Base-by-base conservation (phyloP, 179 eudicot genomes). In the Silene vulgaris region DNA sequence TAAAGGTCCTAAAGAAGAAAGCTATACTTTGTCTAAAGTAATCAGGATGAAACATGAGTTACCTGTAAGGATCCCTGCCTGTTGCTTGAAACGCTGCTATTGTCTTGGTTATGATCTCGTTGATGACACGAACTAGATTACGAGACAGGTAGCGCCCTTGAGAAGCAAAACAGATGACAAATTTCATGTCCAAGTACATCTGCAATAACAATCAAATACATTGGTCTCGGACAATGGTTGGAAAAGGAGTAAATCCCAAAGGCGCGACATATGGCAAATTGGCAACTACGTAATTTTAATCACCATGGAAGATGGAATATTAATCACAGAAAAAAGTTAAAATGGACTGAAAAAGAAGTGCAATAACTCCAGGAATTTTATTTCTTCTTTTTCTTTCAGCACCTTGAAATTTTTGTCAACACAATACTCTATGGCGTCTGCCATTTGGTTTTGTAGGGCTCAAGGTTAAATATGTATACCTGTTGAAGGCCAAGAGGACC, bases 131-230 rank as follows among this genome's bases (percentile, higher is more conserved):
- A 35, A 83, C 82, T 81, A 91, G 74, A 83, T 89, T 87, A 79
- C 98, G 89, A 71, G 98, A 91, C 67, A 88, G 66, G 83, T 88
- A 94, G 45, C 94, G 97, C 59, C 97, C 98, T 89, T 89, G 91
- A 37, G 96, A 90, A 75, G 98, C 91, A 80, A 94, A 94, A 84
- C 87, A 86, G 68, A 87, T 84, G 79, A 94, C 93, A 79, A 94
- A 94, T 79, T 89, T 89, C 98, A 94, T 90, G 86, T 94, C 97
- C 89, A 94, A 83, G 83, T 89, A 93, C 65, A 93, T 82, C 98
- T 93, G 89, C 87, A 86, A 69, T 17, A 50, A 66, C 62, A 20
- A 16, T 50, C 8, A 29, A n/a, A 9, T 59, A 14, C 30, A 60
- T 59, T 19, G 16, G 75, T 73, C 17, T n/a, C 50, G 2, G 54